phyloP scores from a whole-genome alignment of 805 yeast species.

The Hanseniaspora pseudoguilliermondii region DNA sequence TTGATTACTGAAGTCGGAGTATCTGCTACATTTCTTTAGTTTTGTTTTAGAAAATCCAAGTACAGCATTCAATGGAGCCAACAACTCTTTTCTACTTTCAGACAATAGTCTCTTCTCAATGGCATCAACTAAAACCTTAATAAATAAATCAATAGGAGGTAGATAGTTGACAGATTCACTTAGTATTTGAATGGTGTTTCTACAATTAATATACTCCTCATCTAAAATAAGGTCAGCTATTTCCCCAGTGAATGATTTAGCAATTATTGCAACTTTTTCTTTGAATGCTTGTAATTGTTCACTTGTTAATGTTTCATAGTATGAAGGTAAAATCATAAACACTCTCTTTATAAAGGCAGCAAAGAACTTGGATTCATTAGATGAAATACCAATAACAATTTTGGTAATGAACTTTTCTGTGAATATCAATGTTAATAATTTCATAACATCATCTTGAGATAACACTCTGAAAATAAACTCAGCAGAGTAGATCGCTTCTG shows the following conservation, averaged over 20 bases:
- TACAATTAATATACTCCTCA: slow-evolving; percentile 3
- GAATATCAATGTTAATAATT: slow-evolving; percentile 37
- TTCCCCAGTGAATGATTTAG: neutral
- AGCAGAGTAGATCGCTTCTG: slow-evolving; percentile 64
- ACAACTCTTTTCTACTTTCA: slow-evolving; percentile 7
- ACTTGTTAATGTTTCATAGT: neutral
- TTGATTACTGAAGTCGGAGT: neutral
- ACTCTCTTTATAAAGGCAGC: slow-evolving; percentile 20
- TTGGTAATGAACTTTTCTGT: slow-evolving; percentile 39
- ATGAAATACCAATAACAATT: slow-evolving; percentile 69
- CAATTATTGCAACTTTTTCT: neutral
- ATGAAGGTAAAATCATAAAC: neutral
- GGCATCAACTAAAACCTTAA: neutral
- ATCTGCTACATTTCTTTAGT: neutral
- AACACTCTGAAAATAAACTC: slow-evolving; percentile 46
- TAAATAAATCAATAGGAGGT: slow-evolving; percentile 3
- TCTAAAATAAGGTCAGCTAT: slow-evolving; percentile 5
- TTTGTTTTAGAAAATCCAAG: slow-evolving; percentile 5
- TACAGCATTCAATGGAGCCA: slow-evolving; percentile 7
- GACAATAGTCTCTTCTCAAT: neutral
- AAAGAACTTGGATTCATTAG: slow-evolving; percentile 37
- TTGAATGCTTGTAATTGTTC: neutral
- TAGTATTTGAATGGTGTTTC: slow-evolving; percentile 3
- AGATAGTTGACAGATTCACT: neutral
- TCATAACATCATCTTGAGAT: slow-evolving; percentile 30